Evolutionary conservation across 1,139 yeast species (phyloP), one percentile per base, ranked within the genome.

Genomic region (Saccharomycopsis hybrid): DNA sequence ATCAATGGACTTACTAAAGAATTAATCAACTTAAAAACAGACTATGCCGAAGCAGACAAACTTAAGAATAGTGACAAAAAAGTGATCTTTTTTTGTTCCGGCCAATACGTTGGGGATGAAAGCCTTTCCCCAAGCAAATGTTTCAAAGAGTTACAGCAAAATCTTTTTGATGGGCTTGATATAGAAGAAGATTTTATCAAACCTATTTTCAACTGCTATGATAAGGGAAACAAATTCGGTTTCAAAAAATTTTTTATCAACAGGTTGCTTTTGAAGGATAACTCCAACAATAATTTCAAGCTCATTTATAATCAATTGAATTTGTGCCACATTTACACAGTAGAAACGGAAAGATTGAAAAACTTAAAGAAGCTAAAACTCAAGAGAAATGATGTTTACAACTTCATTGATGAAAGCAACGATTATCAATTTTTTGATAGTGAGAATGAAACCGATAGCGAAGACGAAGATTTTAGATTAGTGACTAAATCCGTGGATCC

Each of bases 181-280:
- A 38, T 53, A 29, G 55, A 53, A 30, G 49, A 49, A 13, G 55
- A 52, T n/a, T 52, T 43, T 37, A 40, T 47, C 30, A 50, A 44
- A 37, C 51, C 53, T 13, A 35, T 50, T 5, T 5, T 50, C 35
- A 50, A 50, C 36, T 5, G 24, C 25, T 41, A 27, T 31, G 54
- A 51, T 36, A 13, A n/a, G 11, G 32, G 40, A 13, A 51, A 49
- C 24, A 45, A 44, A 24, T 49, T 49, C 40, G 54, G 52, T 2
- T 30, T 51, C 33, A 49, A 49, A 29, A 51, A 51, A 27, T 46
- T 39, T 32, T 51, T 49, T 27, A 4, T 51, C 39, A 51, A 43
- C 33, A 27, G 52, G 13, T 44, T 48, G 41, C 18, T 51, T 13
- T 37, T 51, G 8, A 41, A 36, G 18, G 52, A 51, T 29, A 47